Evolutionary conservation across 1,139 yeast genomes (phyloP), one percentile per base, ranked within the genome.

Genomic region (Eremothecium cymbalariae): DNA sequence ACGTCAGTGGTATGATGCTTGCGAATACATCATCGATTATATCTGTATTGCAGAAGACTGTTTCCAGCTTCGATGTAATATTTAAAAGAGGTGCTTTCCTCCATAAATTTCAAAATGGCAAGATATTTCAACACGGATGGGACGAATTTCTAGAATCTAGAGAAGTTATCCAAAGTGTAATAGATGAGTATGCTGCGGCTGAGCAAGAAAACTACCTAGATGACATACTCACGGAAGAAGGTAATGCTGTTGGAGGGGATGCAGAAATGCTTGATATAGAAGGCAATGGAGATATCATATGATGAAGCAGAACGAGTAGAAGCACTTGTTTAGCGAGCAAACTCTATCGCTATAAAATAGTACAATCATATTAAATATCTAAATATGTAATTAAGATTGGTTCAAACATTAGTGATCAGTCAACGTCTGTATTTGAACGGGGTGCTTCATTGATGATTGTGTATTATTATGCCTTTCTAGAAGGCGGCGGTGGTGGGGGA

Each of bases 51-150:
- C 68, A 72, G 26, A 74, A 79, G 45, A 75, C 83, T 0, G 66
- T 85, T 22, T 72, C 68, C 40, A 93, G 88, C 46, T 90, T 78
- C 56, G 95, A 90, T 48, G 70, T 77, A 34, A 68, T 90, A 33
- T 84, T 83, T 46, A 74, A 75, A 38, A 68, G 94, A 40, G 77
- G 76, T 37, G 98, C 98, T 0, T 90, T 88, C 53, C 63, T 90
- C 41, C 90, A 83, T 43, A 81, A 79, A 37, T 90, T 85, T 59
- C 77, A 65, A 49, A 67, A 67, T 44, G 64, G 65, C 2, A 65
- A 66, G 20, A 57, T 71, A 63, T 74, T 75, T 46, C 70, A 69
- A 39, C 76, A 76, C 50, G 82, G 82, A 4, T 64, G 81, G 50
- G 85, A 74, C 17, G 84, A 84, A 59, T 90, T 90, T 52, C 72